A percentile compares a stretch with the other conserved stretches of the same genome.
These are phyloP conservation scores for Lanzia echinophila DNA, from an alignment of 2,329 filamentous ascomycete genomes.

Conservation along the genomic window DNA sequence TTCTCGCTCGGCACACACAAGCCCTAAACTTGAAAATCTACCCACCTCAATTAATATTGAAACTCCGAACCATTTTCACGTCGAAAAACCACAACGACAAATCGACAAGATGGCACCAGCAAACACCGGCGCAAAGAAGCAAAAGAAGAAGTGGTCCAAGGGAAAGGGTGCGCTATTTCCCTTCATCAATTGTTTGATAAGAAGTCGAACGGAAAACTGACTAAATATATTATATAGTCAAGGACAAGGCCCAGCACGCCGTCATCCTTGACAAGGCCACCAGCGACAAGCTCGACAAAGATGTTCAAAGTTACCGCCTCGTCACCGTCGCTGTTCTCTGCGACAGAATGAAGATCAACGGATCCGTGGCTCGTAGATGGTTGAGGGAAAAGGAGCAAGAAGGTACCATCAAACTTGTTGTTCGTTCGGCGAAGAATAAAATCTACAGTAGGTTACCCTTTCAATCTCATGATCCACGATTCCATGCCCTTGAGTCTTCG, in stretches of 20 bases:
- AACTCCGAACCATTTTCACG: conserved; percentile 3
- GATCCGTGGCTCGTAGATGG: conserved; percentile 85
- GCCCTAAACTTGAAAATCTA: conserved; percentile 10
- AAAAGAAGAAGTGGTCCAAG: conserved; percentile 66
- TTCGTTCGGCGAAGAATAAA: conserved; percentile 91
- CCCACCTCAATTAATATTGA: conserved; percentile 7
- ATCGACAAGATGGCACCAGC: conserved; percentile 37
- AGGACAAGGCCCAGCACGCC: conserved; percentile 99
- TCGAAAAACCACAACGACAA: conserved; percentile 12
- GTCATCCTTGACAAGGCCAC: conserved; percentile 98
- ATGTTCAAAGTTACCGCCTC: conserved; percentile 99
- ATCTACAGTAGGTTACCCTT: conserved; percentile 72
- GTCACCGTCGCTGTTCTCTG: conserved; percentile 98
- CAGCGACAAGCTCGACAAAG: conserved; percentile 98
- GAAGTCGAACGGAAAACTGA: conserved; percentile 1
- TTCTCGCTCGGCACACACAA: conserved; percentile 11
- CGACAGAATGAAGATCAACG: conserved; percentile 99
- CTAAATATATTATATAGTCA: conserved; percentile 56
- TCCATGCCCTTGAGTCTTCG: no score
- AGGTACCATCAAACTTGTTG: no score
- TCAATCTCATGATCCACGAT: neutral
- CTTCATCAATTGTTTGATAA: neutral
- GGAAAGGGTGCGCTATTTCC: conserved; percentile 43
- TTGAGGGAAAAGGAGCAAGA: conserved; percentile 89
- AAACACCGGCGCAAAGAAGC: conserved; percentile 66